Base-by-base conservation (phyloP, 2,329 filamentous ascomycete genomes). In the Nannizzia gypsea region DNA sequence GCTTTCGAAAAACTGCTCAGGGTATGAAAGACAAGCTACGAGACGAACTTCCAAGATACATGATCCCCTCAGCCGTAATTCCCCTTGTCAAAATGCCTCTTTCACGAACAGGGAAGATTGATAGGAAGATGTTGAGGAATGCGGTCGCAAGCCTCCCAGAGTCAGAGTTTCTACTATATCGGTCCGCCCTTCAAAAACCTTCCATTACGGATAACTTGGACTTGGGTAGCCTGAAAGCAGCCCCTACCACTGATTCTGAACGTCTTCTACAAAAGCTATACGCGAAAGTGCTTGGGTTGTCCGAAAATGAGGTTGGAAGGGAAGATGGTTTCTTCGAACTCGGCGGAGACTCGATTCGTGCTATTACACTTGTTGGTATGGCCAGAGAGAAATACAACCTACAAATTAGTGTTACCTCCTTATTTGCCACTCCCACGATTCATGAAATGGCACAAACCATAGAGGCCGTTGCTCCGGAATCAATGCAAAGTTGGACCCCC, bases 61-160 rank as follows among this genome's bases (percentile, higher is more conserved):
- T 63, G 61, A 36, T 63, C 8, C 61, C 61, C 8, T 42, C 67
- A 0, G 68, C 70, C 3, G 76, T 72, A 46, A 67, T 78, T 15
- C 69, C 73, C 0, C 40, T 56, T 13, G 24, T 31, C 24, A 58
- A 20, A 8, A 59, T 63, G 56, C 61, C 61, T 4, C 38, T 63
- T 11, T 59, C 61, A 9, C 34, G 26, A 6, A 61, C 61, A 9
- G 59, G 44, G 6, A 63, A 63, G 24, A 42, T 63, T 5, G 60
- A 62, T 22, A 24, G 68, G 4, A 71, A 71, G 61, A 56, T 64
- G 20, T 61, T 70, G 26, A 62, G 67, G 1, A 60, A 62, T 1
- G 66, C 69, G 11, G 69, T 65, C 6, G 60, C 66, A n/a, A 48
- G 38, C 3, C 24, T 65, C 8, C 46, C 60, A n/a, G 57, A 44